Conservation (phyloP, 768 basidiomycete genomes). For the Udeniomyces megalosporus region DNA sequence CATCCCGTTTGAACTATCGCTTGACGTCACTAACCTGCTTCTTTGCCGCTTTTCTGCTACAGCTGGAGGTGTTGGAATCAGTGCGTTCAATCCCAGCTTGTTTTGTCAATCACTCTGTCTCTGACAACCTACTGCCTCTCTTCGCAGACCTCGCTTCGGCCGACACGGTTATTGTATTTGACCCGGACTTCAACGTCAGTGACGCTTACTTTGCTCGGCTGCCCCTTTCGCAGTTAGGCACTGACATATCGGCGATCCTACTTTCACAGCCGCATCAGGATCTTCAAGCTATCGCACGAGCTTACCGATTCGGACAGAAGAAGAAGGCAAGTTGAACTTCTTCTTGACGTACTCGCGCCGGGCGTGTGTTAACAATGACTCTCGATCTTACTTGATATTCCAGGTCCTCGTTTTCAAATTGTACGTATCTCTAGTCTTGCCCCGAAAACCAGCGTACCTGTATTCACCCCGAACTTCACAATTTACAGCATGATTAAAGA, state of each 20-base stretch:
- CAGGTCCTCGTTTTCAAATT: constrained; percentile 73
- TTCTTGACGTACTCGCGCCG: neutral
- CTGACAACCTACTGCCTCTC: neutral
- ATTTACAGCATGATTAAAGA: constrained; percentile 74
- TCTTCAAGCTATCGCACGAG: constrained; percentile 72
- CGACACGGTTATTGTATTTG: constrained; percentile 37
- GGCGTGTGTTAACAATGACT: neutral
- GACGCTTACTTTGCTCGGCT: constrained; percentile 48
- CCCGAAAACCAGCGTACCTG: neutral
- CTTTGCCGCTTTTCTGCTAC: neutral
- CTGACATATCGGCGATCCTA: neutral
- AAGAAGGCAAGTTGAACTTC: constrained; percentile 42
- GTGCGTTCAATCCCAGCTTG: constrained; percentile 25
- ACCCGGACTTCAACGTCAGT: constrained; percentile 87
- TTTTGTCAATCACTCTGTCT: neutral
- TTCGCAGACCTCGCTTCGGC: constrained; percentile 11
- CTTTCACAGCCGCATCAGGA: constrained; percentile 6
- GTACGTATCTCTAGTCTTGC: neutral
- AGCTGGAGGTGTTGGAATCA: constrained; percentile 39
- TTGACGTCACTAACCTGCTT: neutral
- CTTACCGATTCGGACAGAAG: constrained; percentile 86
- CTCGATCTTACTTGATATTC: neutral
- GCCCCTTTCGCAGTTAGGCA: neutral
- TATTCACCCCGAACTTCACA: neutral
- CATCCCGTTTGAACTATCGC: neutral